These are phyloP conservation scores for Mortierella hygrophila DNA, from an alignment of 192 early-diverging fungal species.

Conservation along the genomic window DNA sequence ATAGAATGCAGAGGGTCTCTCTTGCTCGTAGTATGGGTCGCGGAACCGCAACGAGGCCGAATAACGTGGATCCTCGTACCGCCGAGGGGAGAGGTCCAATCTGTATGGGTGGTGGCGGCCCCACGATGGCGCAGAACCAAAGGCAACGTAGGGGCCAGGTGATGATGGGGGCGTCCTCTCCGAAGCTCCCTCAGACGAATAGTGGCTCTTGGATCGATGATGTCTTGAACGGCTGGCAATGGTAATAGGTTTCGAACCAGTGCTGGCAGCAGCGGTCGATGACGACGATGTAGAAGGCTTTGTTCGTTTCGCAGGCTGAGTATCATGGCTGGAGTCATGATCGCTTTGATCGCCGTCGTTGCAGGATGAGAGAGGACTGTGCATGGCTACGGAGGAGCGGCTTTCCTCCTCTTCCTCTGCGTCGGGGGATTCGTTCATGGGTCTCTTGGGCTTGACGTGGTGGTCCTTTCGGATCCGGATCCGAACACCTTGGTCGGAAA, in stretches of 20 bases:
- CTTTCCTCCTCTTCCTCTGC: not conserved
- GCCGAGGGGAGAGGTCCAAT: not conserved
- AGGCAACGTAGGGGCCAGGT: conserved; percentile 14
- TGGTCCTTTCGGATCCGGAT: conserved; percentile 94
- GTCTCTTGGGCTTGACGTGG: conserved; percentile 53
- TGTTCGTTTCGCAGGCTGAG: not conserved
- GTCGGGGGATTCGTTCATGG: not conserved
- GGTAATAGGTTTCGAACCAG: not conserved
- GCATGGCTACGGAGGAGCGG: conserved; percentile 3
- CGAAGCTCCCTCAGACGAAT: not conserved
- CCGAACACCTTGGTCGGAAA: conserved; percentile 95
- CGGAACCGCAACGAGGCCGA: conserved; percentile 3
- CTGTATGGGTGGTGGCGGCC: conserved; percentile 30
- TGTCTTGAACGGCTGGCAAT: conserved; percentile 4
- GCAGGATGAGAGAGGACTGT: conserved; percentile 42
- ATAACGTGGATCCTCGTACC: not conserved
- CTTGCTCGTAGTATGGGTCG: not conserved
- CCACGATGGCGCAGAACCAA: conserved; percentile 20
- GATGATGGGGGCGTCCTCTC: conserved; percentile 24
- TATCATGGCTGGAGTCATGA: not conserved
- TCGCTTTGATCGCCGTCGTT: conserved; percentile 43
- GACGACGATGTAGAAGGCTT: not conserved
- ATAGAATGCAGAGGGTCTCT: not conserved
- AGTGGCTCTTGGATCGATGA: not conserved
- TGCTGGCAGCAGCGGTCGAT: not conserved